These are phyloP conservation scores for Isabelozyma rhagii DNA, from an alignment of 805 yeast species.

Conservation along the genomic window DNA sequence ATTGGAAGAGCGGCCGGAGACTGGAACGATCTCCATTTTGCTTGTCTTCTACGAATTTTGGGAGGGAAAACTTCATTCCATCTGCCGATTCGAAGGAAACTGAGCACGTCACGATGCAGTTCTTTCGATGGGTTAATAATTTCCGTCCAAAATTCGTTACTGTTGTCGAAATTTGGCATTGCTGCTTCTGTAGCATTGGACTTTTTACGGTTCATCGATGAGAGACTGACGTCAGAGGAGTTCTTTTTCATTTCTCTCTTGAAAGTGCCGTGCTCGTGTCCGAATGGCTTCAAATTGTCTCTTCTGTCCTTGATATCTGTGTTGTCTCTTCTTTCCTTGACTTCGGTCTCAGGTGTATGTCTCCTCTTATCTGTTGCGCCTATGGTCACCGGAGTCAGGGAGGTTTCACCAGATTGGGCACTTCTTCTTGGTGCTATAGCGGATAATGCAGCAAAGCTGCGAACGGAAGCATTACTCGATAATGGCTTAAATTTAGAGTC, in stretches of 20 bases:
- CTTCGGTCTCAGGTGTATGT: no score
- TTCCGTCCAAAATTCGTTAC: conserved; percentile 27
- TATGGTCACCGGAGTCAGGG: no score
- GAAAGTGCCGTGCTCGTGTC: not conserved
- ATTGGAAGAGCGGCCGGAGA: conserved; percentile 93
- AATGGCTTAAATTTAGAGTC: conserved; percentile 6
- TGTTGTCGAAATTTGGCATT: not conserved
- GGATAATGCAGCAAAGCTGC: conserved; percentile 1
- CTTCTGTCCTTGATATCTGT: not conserved
- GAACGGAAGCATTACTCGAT: not conserved
- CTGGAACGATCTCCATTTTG: conserved; percentile 90
- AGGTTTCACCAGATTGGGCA: not conserved
- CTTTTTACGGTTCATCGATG: not conserved
- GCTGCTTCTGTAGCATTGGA: not conserved
- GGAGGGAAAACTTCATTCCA: conserved; percentile 92
- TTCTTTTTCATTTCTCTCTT: conserved; percentile 1
- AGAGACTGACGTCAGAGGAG: not conserved
- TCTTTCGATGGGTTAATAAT: conserved; percentile 72
- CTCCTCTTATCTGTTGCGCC: no score
- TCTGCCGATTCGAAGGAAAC: conserved; percentile 65
- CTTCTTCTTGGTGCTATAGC: not conserved
- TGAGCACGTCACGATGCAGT: conserved; percentile 49
- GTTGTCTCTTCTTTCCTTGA: no score
- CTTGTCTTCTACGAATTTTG: conserved; percentile 58
- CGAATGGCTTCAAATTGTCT: not conserved